A percentile compares a stretch with the other conserved stretches of the same genome.
Conservation (phyloP, 2,329 filamentous ascomycete species). For the Colletotrichum trifolii region DNA sequence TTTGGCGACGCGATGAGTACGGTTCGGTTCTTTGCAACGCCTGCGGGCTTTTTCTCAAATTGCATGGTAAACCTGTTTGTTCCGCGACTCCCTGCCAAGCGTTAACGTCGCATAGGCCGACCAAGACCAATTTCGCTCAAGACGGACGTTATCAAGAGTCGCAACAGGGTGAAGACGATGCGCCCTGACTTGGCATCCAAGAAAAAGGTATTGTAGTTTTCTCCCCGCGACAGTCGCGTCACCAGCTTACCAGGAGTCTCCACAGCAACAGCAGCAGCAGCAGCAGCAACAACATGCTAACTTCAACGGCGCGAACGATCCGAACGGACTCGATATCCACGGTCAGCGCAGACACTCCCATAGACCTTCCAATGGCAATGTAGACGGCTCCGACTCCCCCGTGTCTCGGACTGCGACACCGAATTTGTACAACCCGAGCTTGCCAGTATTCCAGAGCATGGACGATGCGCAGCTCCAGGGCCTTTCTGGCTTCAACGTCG, state of each 20-base stretch:
- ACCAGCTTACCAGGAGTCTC: constrained; percentile 34
- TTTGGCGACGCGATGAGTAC: constrained; percentile 97
- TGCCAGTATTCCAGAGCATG: constrained; percentile 84
- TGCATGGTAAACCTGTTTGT: constrained; percentile 72
- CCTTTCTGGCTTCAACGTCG: constrained; percentile 61
- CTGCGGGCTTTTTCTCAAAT: constrained; percentile 95
- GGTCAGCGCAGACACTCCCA: constrained; percentile 73
- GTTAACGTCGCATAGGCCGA: constrained; percentile 53
- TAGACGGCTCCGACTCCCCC: constrained; percentile 81
- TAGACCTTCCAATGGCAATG: constrained; percentile 77
- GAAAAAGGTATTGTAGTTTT: constrained; percentile 72
- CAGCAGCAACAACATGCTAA: constrained; percentile 52
- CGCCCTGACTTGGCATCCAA: constrained; percentile 81
- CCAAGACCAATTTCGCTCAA: constrained; percentile 95
- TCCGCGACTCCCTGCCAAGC: neutral
- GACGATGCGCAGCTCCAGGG: constrained; percentile 76
- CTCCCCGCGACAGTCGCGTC: too few species aligned
- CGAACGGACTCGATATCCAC: constrained; percentile 70
- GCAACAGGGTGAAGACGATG: constrained; percentile 94
- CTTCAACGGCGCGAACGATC: constrained; percentile 54
- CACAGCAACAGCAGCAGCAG: constrained; percentile 38
- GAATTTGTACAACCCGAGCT: constrained; percentile 77
- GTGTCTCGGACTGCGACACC: constrained; percentile 84
- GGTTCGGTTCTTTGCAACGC: constrained; percentile 98
- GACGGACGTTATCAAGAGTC: constrained; percentile 99